Base-by-base conservation (phyloP, 2,329 filamentous ascomycete genomes). In the Scytalidium lignicola region DNA sequence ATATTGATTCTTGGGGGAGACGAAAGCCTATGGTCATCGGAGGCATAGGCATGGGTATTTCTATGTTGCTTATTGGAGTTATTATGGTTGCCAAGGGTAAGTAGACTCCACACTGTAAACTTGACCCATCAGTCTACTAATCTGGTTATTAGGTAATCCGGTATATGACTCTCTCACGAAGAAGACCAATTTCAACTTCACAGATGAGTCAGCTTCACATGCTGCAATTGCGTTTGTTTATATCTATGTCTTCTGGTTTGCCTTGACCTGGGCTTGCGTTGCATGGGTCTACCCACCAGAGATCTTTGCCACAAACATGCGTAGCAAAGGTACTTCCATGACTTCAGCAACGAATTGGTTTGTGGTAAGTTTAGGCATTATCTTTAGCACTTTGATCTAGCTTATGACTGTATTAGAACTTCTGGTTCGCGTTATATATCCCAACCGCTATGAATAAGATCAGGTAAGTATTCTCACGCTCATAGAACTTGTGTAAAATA, bases 141-240 rank as follows among this genome's bases (percentile, higher is more conserved):
- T 39, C 29, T 40, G 23, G 1, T 12, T 41, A 39, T 4, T 6
- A 58, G 56, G 43, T 20, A 50, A 53, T 44, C 59, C 51, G 17
- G 48, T 59, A 3, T 60, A 55, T 41, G 46, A 58, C 28, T 23
- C 48, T 6, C 12, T 59, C 3, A 60, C 57, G 9, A 44, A 59
- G 47, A 59, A 60, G 40, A 60, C 57, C 10, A 59, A 58, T 17
- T 60, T 60, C 28, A 21, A 43, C 28, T 60, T 60, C 18, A 41
- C 41, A 2, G 47, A 47, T 19, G 40, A 50, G 41, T 52, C 26
- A 22, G 51, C 44, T 17, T 64, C 52, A 13, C 51, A 48, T 54
- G 59, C 57, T 3, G 51, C 59, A 3, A 60, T 64, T 22, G 61
- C 61, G 1, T 57, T 64, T 39, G 61, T 64, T 3, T 64, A 63